A percentile compares a stretch with the other conserved stretches of the same genome.
These are phyloP conservation scores for Pleurotus giganteus DNA, from an alignment of 768 basidiomycete genomes.

Conservation along the genomic window DNA sequence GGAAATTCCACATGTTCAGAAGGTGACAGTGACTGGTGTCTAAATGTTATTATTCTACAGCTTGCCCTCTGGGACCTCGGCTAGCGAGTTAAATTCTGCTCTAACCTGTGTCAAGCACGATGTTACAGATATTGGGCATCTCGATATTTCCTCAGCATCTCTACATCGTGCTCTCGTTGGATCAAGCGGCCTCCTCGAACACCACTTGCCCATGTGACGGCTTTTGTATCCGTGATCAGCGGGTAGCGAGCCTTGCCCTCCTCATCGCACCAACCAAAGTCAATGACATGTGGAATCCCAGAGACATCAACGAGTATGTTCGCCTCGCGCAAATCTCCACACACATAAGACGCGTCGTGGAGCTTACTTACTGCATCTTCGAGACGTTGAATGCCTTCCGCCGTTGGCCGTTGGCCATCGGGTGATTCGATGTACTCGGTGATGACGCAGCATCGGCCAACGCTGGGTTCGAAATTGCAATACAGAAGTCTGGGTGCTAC, in stretches of 20 bases:
- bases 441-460: background rate
- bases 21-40: too few relatives aligned
- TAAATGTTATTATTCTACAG: too few relatives aligned
- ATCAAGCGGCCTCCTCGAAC: background rate
- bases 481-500: constrained; percentile 1
- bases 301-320: background rate
- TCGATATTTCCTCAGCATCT: background rate
- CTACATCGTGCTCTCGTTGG: background rate
- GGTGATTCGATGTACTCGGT: background rate
- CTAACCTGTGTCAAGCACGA: too few relatives aligned
- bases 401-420: background rate
- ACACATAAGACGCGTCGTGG: background rate
- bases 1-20: too few relatives aligned
- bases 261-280: constrained; percentile 2
- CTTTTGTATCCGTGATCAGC: background rate
- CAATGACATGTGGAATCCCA: background rate
- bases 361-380: background rate
- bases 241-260: background rate
- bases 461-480: constrained; percentile 1
- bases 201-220: background rate
- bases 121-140: too few relatives aligned
- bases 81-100: too few relatives aligned
- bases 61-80: too few relatives aligned
- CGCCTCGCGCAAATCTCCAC: constrained; percentile 3
- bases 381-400: background rate